phyloP scores from a whole-genome alignment of 2,329 filamentous ascomycete genomes.

The Alternaria angustiovoidea region DNA sequence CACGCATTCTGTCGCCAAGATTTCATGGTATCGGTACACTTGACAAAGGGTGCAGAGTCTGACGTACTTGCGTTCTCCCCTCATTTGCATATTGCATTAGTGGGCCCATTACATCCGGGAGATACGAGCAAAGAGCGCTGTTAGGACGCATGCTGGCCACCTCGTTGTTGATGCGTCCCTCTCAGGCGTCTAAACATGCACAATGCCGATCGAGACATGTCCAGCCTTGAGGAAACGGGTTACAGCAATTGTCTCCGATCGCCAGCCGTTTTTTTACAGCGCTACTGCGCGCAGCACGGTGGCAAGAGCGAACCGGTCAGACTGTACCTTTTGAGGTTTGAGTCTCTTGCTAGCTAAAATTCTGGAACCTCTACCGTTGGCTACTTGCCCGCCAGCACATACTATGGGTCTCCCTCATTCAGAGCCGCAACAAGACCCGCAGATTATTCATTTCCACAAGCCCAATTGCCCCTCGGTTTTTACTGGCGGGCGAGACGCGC shows the following conservation, averaged over 20 bases:
- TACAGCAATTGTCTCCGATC: conserved; percentile 42
- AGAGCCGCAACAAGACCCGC: conserved; percentile 55
- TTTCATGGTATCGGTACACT: conserved; percentile 37
- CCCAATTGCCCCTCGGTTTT: conserved; percentile 59
- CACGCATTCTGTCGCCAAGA: conserved; percentile 41
- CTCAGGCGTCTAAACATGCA: conserved; percentile 39
- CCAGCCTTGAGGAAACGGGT: conserved; percentile 45
- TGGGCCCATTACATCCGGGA: conserved; percentile 36
- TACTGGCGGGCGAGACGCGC: conserved; percentile 58
- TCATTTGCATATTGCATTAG: conserved; percentile 46
- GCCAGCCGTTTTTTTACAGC: conserved; percentile 44
- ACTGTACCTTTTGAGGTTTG: conserved; percentile 49
- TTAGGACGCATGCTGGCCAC: conserved; percentile 39
- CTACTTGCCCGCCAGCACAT: conserved; percentile 82
- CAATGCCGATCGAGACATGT: conserved; percentile 45
- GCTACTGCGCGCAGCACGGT: conserved; percentile 49
- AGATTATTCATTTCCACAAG: conserved; percentile 49
- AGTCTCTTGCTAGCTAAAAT: conserved; percentile 47
- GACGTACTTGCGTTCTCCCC: conserved; percentile 41
- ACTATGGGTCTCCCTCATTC: conserved; percentile 59
- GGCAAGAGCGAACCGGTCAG: conserved; percentile 50
- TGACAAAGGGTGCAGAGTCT: conserved; percentile 42
- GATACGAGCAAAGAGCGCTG: conserved; percentile 31
- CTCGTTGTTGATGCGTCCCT: conserved; percentile 44
- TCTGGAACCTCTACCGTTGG: conserved; percentile 48